Evolutionary conservation across 805 yeast genomes (phyloP).

Genomic region (Candida stauntonica): DNA sequence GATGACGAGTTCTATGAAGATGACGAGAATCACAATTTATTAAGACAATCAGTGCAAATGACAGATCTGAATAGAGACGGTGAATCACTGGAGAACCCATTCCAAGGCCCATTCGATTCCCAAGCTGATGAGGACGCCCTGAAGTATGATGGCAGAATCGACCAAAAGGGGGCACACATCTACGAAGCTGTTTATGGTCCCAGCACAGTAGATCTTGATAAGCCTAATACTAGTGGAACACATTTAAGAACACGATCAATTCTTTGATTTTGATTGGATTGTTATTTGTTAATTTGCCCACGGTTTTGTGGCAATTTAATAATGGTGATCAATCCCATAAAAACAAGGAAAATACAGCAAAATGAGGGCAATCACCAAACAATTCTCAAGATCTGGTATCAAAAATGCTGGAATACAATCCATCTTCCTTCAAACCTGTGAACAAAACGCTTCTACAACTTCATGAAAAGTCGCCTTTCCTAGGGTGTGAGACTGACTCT

Average conservation of each 20-base stretch:
- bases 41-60: too few species aligned
- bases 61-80: constrained; percentile 1
- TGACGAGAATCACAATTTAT: constrained; percentile 7
- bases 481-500: neutral
- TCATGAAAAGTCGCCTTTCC: neutral
- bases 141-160: neutral
- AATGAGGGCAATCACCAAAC: too few species aligned
- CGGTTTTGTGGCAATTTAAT: too few species aligned
- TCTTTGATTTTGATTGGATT: constrained; percentile 4
- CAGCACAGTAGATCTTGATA: neutral
- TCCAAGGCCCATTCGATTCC: neutral
- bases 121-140: neutral
- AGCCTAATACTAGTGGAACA: neutral
- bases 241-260: constrained; percentile 3
- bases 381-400: too few species aligned
- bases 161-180: neutral
- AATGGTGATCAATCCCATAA: too few species aligned
- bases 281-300: too few species aligned
- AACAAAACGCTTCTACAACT: neutral
- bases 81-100: too few species aligned
- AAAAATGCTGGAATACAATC: too few species aligned
- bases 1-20: constrained; percentile 6
- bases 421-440: neutral
- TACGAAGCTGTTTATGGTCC: constrained; percentile 1
- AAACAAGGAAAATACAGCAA: too few species aligned